A percentile compares a stretch with the other conserved stretches of the same genome.
Conservation (phyloP, 2,329 filamentous ascomycete species). For the Verticillium longisporum region DNA sequence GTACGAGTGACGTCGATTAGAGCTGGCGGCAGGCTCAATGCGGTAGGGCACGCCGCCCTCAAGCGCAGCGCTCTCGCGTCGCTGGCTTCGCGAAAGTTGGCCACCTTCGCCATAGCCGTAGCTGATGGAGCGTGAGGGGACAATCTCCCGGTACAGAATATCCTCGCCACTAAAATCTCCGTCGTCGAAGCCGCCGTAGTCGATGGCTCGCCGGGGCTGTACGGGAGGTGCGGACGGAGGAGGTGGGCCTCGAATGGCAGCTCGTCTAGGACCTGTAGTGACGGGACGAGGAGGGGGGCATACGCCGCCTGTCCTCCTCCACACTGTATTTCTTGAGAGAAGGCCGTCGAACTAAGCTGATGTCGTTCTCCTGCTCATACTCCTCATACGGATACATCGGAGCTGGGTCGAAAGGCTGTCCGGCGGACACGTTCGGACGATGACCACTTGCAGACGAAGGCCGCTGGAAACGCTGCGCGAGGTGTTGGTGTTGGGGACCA, state of each 20-base stretch:
- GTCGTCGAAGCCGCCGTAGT: conserved; percentile 20
- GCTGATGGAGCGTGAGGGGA: conserved; percentile 23
- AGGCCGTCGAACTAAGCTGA: conserved; percentile 29
- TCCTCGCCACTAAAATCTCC: conserved; percentile 27
- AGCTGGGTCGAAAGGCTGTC: neutral
- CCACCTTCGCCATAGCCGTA: conserved; percentile 26
- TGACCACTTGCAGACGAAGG: conserved; percentile 34
- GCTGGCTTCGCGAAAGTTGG: conserved; percentile 21
- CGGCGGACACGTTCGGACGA: conserved; percentile 19
- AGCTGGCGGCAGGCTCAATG: conserved; percentile 29
- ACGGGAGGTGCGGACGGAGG: conserved; percentile 7
- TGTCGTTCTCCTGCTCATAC: conserved; percentile 31
- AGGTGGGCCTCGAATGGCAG: conserved; percentile 3
- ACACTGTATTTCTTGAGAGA: conserved; percentile 16
- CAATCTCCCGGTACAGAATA: conserved; percentile 28
- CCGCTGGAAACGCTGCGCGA: conserved; percentile 26
- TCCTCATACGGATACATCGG: conserved; percentile 27
- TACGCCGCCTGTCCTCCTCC: conserved; percentile 36
- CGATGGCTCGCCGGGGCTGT: neutral
- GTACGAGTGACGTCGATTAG: conserved; percentile 31
- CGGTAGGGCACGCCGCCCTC: conserved; percentile 30
- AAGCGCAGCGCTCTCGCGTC: conserved; percentile 26
- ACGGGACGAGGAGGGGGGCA: conserved; percentile 35
- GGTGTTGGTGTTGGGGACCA: conserved; percentile 19
- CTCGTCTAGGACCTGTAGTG: neutral